phyloP scores from a whole-genome alignment of 2,329 filamentous ascomycete species.

The Diaporthe sp. region DNA sequence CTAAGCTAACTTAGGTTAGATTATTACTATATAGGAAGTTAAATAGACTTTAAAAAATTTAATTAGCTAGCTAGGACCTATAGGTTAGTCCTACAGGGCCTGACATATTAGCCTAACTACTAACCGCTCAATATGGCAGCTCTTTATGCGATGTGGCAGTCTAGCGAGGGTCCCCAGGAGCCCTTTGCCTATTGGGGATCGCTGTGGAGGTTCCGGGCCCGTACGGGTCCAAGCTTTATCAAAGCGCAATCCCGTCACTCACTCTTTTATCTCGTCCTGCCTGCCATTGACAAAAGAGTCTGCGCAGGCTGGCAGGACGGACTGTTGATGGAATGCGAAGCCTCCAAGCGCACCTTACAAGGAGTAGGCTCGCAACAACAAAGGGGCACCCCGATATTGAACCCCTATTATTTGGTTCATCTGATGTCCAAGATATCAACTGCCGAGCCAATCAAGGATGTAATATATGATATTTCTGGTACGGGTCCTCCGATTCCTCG shows the following conservation, averaged over 20 bases:
- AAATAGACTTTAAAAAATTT: no score
- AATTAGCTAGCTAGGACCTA: no score
- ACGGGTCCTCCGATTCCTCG: not conserved
- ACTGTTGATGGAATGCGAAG: not conserved
- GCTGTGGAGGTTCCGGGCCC: not conserved
- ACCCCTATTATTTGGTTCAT: constrained; percentile 1
- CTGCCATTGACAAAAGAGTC: not conserved
- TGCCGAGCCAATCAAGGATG: not conserved
- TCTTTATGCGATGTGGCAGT: not conserved
- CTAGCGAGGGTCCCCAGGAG: constrained; percentile 9
- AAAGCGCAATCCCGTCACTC: not conserved
- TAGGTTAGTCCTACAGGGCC: no score
- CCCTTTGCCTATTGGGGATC: not conserved
- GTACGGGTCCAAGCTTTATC: not conserved
- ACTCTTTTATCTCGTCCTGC: no score
- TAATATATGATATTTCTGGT: not conserved
- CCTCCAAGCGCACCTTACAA: not conserved
- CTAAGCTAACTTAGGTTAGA: no score
- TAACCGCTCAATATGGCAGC: not conserved
- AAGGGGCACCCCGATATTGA: not conserved
- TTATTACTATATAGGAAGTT: no score
- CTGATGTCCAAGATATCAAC: not conserved
- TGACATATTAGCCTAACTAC: no score
- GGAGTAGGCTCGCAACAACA: not conserved
- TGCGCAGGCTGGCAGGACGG: not conserved